phyloP scores from a whole-genome alignment of 108 stramenopile genomes.

The Fistulifera solaris region DNA sequence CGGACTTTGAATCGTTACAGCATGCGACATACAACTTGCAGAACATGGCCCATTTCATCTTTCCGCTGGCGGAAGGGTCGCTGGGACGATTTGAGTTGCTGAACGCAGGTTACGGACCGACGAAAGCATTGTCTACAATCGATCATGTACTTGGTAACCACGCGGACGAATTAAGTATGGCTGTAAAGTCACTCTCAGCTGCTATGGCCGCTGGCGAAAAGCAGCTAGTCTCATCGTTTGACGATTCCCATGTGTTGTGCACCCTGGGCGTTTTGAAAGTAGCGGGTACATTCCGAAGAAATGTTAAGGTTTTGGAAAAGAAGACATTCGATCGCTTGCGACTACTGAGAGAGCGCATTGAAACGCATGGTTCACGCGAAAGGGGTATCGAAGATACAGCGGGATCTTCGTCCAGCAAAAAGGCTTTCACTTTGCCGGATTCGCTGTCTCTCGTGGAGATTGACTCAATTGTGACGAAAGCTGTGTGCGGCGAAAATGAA shows the following conservation, averaged over 20 bases:
- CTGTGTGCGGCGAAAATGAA: conserved; percentile 34
- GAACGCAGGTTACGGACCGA: conserved; percentile 59
- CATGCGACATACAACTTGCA: conserved; percentile 53
- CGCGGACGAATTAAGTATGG: conserved; percentile 58
- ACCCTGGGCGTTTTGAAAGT: conserved; percentile 67
- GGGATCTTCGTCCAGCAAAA: background rate
- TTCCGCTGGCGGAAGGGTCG: conserved; percentile 58
- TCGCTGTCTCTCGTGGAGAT: conserved; percentile 58
- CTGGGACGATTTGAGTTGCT: conserved; percentile 66
- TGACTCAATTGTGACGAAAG: conserved; percentile 56
- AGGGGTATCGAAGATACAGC: conserved; percentile 16
- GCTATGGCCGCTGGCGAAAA: conserved; percentile 20
- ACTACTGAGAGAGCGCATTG: conserved; percentile 35
- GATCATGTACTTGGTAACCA: conserved; percentile 56
- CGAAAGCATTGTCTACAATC: conserved; percentile 34
- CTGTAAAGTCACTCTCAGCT: conserved; percentile 33
- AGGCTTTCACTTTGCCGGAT: conserved; percentile 38
- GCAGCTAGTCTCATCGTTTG: conserved; percentile 33
- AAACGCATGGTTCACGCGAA: conserved; percentile 16
- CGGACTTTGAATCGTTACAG: conserved; percentile 23
- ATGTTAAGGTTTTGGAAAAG: conserved; percentile 40
- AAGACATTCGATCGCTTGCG: conserved; percentile 47
- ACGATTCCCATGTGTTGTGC: conserved; percentile 69
- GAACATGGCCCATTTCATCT: conserved; percentile 56
- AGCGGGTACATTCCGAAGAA: conserved; percentile 47